Conservation (phyloP, 2,329 filamentous ascomycete species). For the Microascus cirrosus region DNA sequence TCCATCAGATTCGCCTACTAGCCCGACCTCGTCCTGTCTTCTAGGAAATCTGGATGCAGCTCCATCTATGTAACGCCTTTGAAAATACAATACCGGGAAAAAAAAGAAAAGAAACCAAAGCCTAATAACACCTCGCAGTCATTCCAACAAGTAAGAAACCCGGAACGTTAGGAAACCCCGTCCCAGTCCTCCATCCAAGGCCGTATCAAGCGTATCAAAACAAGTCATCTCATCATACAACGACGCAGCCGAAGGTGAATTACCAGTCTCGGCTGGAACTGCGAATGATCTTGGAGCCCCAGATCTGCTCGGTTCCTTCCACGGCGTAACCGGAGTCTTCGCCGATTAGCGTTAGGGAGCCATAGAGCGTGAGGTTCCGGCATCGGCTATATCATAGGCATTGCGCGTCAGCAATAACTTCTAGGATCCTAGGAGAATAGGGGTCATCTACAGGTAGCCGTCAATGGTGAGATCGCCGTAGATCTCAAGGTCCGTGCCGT, state of each 20-base stretch:
- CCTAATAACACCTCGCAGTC: background rate
- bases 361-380: constrained; percentile 29
- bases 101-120: background rate
- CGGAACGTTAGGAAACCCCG: background rate
- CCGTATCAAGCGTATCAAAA: background rate
- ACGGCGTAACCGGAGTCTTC: constrained; percentile 29
- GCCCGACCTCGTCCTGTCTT: background rate
- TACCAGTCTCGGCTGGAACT: constrained; percentile 27
- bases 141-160: background rate
- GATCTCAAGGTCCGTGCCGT: constrained; percentile 31
- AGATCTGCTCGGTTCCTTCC: constrained; percentile 28
- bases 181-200: background rate
- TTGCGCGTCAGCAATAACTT: background rate
- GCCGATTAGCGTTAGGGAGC: constrained; percentile 33
- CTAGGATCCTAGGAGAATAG: background rate
- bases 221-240: background rate
- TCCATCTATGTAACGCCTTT: background rate
- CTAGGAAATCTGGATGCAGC: background rate
- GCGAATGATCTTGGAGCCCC: constrained; percentile 28
- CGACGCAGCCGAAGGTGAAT: background rate
- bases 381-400: constrained; percentile 20
- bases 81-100: background rate
- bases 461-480: constrained; percentile 34
- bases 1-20: background rate
- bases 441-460: constrained; percentile 26